Conservation (phyloP, 345 rosid genomes). For the Eutrema yunnanense region DNA sequence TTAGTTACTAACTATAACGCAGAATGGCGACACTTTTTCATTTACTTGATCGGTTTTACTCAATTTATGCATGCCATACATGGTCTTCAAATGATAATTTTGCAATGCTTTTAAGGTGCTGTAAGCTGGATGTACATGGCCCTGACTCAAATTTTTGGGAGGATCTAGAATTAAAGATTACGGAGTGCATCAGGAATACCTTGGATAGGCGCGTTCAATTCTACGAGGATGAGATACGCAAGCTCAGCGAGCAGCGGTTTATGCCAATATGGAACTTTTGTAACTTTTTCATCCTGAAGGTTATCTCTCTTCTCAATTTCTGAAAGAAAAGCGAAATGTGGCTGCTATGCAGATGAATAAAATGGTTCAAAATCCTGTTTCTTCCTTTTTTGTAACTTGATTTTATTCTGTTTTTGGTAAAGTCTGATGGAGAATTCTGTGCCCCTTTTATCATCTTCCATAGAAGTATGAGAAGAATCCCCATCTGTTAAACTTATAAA, state of each 20-base stretch:
- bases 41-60: neutral
- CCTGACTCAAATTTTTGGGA: slow-evolving; percentile 90
- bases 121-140: slow-evolving; percentile 79
- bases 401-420: neutral
- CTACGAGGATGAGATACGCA: slow-evolving; percentile 95
- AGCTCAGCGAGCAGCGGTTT: slow-evolving; percentile 88
- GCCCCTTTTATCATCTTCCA: neutral
- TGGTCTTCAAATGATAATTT: slow-evolving; percentile 23
- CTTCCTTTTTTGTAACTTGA: neutral
- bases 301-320: slow-evolving; percentile 35
- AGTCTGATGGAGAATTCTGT: neutral
- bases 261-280: slow-evolving; percentile 98
- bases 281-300: slow-evolving; percentile 95
- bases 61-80: neutral
- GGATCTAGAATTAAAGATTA: slow-evolving; percentile 77
- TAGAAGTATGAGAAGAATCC: slow-evolving; percentile 9
- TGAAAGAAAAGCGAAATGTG: neutral
- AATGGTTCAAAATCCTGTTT: neutral
- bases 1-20: neutral
- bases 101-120: slow-evolving; percentile 57
- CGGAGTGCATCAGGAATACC: slow-evolving; percentile 78
- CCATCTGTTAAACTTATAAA: neutral
- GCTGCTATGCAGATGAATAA: neutral
- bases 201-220: slow-evolving; percentile 86
- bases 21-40: neutral